phyloP scores from a whole-genome alignment of 1,139 yeast genomes.

The Pichia sp. region DNA sequence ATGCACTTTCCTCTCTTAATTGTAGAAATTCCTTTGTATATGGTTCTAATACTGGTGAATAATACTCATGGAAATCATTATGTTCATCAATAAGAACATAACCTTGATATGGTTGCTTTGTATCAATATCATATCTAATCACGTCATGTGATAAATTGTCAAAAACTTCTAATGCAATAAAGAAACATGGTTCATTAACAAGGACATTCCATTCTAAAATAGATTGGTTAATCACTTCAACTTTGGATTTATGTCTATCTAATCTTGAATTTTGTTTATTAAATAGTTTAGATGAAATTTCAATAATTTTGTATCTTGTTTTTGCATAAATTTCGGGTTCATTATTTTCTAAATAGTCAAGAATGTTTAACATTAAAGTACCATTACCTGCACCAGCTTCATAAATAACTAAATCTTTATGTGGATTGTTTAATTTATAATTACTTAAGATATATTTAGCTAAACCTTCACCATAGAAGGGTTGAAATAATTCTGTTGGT shows the following conservation, averaged over 20 bases:
- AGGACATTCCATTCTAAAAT: constrained; percentile 66
- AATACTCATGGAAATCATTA: constrained; percentile 75
- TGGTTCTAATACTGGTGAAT: constrained; percentile 59
- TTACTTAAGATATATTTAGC: constrained; percentile 70
- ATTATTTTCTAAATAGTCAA: constrained; percentile 53
- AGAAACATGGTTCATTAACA: constrained; percentile 67
- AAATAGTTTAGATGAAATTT: constrained; percentile 65
- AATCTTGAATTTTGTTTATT: constrained; percentile 43
- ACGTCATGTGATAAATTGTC: constrained; percentile 84
- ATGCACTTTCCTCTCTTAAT: constrained; percentile 44
- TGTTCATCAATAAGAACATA: constrained; percentile 66
- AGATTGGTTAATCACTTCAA: constrained; percentile 64
- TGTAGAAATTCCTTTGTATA: constrained; percentile 51
- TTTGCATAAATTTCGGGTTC: constrained; percentile 68
- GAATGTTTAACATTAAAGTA: constrained; percentile 72
- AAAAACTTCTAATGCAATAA: constrained; percentile 76
- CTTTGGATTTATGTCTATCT: constrained; percentile 40
- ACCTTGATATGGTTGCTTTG: constrained; percentile 70
- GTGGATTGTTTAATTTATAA: constrained; percentile 61
- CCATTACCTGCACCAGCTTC: constrained; percentile 94
- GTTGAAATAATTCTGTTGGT: constrained; percentile 79
- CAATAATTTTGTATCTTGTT: constrained; percentile 69
- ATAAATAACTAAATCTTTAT: constrained; percentile 61
- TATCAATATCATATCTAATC: constrained; percentile 62
- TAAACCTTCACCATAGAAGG: constrained; percentile 77